phyloP scores from a whole-genome alignment of 345 rosid species.

The Eutrema yunnanense region DNA sequence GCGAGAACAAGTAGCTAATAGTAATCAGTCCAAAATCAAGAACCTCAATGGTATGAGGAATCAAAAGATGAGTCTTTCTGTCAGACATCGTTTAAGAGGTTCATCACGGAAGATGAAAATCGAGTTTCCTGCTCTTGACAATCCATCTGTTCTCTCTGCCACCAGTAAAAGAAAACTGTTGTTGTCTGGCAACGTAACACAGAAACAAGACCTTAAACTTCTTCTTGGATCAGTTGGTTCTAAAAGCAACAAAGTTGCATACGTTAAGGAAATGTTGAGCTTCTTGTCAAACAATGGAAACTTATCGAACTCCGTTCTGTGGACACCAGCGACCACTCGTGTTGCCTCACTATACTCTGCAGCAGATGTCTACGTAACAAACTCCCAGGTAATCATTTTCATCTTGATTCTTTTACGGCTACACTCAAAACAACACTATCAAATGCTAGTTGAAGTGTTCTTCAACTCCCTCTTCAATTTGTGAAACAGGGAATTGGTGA shows the following conservation, averaged over 20 bases:
- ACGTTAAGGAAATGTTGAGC: conserved; percentile 62
- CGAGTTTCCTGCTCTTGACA: conserved; percentile 9
- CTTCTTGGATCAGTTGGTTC: conserved; percentile 98
- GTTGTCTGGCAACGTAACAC: conserved; percentile 26
- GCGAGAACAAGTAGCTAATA: conserved; percentile 20
- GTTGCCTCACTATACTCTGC: conserved; percentile 91
- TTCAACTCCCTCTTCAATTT: not conserved
- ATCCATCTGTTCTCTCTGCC: conserved; percentile 26
- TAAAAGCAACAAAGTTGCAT: conserved; percentile 86
- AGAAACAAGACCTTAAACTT: conserved; percentile 51
- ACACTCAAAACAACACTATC: not conserved
- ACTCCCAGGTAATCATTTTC: conserved; percentile 63
- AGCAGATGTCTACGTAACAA: conserved; percentile 85
- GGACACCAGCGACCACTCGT: conserved; percentile 86
- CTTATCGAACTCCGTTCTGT: conserved; percentile 60
- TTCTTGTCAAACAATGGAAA: conserved; percentile 55
- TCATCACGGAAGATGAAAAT: conserved; percentile 39
- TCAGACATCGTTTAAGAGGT: conserved; percentile 58
- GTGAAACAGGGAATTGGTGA: conserved; percentile 76
- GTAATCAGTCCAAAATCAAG: conserved; percentile 33
- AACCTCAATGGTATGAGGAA: conserved; percentile 27
- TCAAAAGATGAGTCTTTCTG: conserved; percentile 34
- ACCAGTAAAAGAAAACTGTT: conserved; percentile 32
- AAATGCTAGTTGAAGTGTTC: conserved; percentile 5
- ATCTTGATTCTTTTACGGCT: not conserved